A percentile compares a stretch with the other conserved stretches of the same genome.
phyloP scores from a whole-genome alignment of 2,329 filamentous ascomycete species.

The Stagonosporopsis rhizophila region DNA sequence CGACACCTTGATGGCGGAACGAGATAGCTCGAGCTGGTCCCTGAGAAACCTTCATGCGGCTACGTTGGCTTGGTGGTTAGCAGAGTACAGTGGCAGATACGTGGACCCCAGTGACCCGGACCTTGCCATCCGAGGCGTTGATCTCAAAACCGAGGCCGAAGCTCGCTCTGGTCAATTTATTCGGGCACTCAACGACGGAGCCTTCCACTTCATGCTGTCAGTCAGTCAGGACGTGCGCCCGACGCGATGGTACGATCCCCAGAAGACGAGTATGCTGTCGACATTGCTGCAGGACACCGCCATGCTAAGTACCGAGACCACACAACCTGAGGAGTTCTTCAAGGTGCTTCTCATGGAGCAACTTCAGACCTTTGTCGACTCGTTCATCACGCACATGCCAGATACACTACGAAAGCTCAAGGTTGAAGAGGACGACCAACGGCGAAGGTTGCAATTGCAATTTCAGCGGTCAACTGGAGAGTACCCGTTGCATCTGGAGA shows the following conservation, averaged over 20 bases:
- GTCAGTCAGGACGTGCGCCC: slow-evolving; percentile 82
- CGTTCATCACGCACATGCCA: slow-evolving; percentile 93
- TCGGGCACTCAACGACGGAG: slow-evolving; percentile 82
- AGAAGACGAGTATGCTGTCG: slow-evolving; percentile 79
- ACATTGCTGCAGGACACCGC: slow-evolving; percentile 84
- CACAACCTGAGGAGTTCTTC: slow-evolving; percentile 75
- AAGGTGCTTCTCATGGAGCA: slow-evolving; percentile 77
- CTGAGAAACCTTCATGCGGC: slow-evolving; percentile 80
- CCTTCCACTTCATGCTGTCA: slow-evolving; percentile 89
- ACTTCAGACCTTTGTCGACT: slow-evolving; percentile 86
- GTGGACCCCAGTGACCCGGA: slow-evolving; percentile 71
- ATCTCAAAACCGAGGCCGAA: slow-evolving; percentile 71
- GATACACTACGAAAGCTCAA: slow-evolving; percentile 87
- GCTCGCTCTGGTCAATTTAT: slow-evolving; percentile 76
- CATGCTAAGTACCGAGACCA: slow-evolving; percentile 69
- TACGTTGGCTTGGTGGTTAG: slow-evolving; percentile 83
- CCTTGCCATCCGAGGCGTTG: slow-evolving; percentile 60
- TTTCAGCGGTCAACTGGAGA: slow-evolving; percentile 60
- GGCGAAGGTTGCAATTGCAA: slow-evolving; percentile 57
- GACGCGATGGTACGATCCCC: slow-evolving; percentile 86
- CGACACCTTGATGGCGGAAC: slow-evolving; percentile 68
- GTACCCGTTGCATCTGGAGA: slow-evolving; percentile 71
- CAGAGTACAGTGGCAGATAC: slow-evolving; percentile 91
- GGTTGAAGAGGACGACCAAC: slow-evolving; percentile 87
- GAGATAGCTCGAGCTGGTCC: slow-evolving; percentile 74